phyloP scores from a whole-genome alignment of 2,329 filamentous ascomycete species.

The Arthrobotrys pseudoclavata region DNA sequence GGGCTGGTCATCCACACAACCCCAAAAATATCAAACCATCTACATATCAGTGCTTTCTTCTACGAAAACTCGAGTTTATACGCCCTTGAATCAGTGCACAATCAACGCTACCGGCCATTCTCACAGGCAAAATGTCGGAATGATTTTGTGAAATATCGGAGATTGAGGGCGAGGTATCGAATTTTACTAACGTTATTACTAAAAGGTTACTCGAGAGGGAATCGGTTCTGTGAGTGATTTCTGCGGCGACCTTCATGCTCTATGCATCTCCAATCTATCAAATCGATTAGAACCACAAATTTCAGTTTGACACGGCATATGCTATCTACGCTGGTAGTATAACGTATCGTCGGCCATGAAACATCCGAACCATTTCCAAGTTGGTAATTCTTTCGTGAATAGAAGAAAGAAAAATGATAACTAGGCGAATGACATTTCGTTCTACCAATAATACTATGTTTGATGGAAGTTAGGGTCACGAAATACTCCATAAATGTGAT shows the following conservation, averaged over 20 bases:
- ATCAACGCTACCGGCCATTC: background rate
- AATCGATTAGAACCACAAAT: slow-evolving; percentile 37
- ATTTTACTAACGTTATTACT: slow-evolving; percentile 57
- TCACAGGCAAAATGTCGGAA: slow-evolving; percentile 57
- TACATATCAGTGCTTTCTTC: slow-evolving; percentile 13
- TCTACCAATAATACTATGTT: no score
- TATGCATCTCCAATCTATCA: slow-evolving; percentile 47
- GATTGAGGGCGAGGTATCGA: background rate
- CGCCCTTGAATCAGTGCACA: background rate
- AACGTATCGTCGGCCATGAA: slow-evolving; percentile 37
- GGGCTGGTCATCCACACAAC: slow-evolving; percentile 57
- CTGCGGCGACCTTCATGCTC: no score
- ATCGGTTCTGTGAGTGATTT: slow-evolving; percentile 44
- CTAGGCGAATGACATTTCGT: no score
- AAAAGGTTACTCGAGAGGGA: slow-evolving; percentile 4
- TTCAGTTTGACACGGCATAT: slow-evolving; percentile 1
- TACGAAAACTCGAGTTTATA: background rate
- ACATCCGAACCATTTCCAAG: slow-evolving; percentile 36
- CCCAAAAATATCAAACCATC: slow-evolving; percentile 25
- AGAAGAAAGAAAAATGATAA: background rate
- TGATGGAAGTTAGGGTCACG: no score
- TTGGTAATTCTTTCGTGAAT: background rate
- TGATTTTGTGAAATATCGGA: slow-evolving; percentile 26
- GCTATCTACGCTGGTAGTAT: background rate
- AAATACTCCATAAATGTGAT: no score